Percentiles rank a stretch among this genome's conserved stretches.
These are phyloP conservation scores for Candida caryicola DNA, from an alignment of 805 yeast genomes.

Conservation along the genomic window DNA sequence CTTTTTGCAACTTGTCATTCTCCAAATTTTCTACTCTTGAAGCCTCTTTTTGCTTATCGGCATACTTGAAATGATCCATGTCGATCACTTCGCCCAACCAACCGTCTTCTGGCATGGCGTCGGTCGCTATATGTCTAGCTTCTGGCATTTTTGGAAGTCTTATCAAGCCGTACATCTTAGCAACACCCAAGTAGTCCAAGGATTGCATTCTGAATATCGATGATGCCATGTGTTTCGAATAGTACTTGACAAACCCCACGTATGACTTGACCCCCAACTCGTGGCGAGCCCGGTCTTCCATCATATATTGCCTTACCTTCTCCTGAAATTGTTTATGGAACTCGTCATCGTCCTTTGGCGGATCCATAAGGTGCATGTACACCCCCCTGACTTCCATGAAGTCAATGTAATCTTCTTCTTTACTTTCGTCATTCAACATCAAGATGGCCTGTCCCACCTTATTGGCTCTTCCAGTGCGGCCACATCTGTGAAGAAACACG, in stretches of 20 bases:
- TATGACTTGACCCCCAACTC: slow-evolving; percentile 78
- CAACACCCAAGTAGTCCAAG: slow-evolving; percentile 70
- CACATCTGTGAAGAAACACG: slow-evolving; percentile 88
- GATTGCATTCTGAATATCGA: slow-evolving; percentile 78
- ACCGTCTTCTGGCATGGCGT: slow-evolving; percentile 63
- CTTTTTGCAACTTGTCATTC: slow-evolving; percentile 37
- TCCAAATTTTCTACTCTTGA: slow-evolving; percentile 58
- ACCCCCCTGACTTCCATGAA: slow-evolving; percentile 73
- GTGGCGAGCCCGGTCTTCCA: slow-evolving; percentile 74
- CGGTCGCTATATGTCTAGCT: slow-evolving; percentile 47
- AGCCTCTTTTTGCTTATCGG: slow-evolving; percentile 62
- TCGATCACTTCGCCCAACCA: slow-evolving; percentile 67
- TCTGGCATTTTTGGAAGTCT: slow-evolving; percentile 97
- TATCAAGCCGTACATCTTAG: slow-evolving; percentile 73
- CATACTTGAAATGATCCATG: slow-evolving; percentile 64
- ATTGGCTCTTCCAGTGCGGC: slow-evolving; percentile 93
- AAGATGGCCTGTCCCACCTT: slow-evolving; percentile 76
- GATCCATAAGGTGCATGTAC: slow-evolving; percentile 40
- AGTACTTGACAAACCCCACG: slow-evolving; percentile 79
- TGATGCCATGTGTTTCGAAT: slow-evolving; percentile 81
- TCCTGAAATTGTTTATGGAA: slow-evolving; percentile 28
- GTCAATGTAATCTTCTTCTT: slow-evolving; percentile 79
- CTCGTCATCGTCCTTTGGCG: slow-evolving; percentile 14
- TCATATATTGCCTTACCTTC: slow-evolving; percentile 49
- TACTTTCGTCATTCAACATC: slow-evolving; percentile 62